Evolutionary conservation across 1,284 basidiomycete species (phyloP).

Genomic region (Tilletia indica): DNA sequence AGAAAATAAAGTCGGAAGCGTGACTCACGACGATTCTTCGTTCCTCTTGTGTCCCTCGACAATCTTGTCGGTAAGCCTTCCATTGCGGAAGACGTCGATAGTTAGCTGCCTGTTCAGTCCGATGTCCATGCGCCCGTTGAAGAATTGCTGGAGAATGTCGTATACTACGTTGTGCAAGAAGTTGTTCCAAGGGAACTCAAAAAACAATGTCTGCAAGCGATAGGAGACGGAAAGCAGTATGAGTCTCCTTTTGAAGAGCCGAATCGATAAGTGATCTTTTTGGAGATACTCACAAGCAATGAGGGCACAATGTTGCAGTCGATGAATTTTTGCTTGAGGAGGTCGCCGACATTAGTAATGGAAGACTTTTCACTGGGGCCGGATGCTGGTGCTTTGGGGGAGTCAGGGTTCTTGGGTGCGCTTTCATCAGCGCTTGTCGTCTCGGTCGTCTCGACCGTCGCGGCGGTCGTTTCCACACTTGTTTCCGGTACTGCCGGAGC

Average conservation of each 20-base stretch:
- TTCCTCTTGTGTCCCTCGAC: slow-evolving; percentile 49
- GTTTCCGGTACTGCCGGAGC: neutral
- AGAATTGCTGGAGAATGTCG: slow-evolving; percentile 90
- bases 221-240: neutral
- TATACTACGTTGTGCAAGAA: slow-evolving; percentile 97
- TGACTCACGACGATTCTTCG: slow-evolving; percentile 31
- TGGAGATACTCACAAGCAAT: slow-evolving; percentile 26
- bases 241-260: neutral
- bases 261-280: too few relatives aligned
- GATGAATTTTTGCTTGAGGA: slow-evolving; percentile 50
- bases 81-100: slow-evolving; percentile 49
- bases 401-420: neutral
- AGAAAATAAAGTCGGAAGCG: neutral
- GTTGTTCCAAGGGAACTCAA: slow-evolving; percentile 95
- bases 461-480: slow-evolving; percentile 27
- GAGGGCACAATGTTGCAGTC: slow-evolving; percentile 49
- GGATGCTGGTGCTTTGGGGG: neutral
- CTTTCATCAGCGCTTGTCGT: slow-evolving; percentile 20
- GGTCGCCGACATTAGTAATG: slow-evolving; percentile 45
- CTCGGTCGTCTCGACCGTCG: slow-evolving; percentile 11
- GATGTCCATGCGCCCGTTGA: slow-evolving; percentile 73
- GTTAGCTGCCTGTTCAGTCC: slow-evolving; percentile 43
- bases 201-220: slow-evolving; percentile 65
- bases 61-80: slow-evolving; percentile 43
- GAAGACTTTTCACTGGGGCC: slow-evolving; percentile 21